Conservation (phyloP, 2,329 filamentous ascomycete species). For the Xylariaceae sp. region DNA sequence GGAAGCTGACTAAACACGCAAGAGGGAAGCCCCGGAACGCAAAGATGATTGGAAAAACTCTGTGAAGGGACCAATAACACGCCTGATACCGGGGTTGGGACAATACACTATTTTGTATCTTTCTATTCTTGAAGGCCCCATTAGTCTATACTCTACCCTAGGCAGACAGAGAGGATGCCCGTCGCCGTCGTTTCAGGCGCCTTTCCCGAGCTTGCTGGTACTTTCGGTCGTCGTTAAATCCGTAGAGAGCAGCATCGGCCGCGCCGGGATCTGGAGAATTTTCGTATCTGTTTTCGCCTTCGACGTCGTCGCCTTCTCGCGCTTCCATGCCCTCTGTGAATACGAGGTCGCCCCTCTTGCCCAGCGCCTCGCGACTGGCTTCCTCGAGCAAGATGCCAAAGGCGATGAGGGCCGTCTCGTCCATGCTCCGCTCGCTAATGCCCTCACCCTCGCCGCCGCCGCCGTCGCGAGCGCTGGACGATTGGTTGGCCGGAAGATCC, state of each 20-base stretch:
- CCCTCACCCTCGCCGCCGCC: conserved; percentile 1
- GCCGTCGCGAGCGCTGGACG: conserved; percentile 9
- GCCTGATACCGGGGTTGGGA: too few relatives aligned
- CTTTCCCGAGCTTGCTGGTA: conserved; percentile 16
- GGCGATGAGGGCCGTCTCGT: conserved; percentile 71
- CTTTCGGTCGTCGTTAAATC: conserved; percentile 21
- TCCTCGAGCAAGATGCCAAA: conserved; percentile 73
- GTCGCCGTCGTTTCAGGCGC: conserved; percentile 4
- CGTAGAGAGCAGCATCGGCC: conserved; percentile 17
- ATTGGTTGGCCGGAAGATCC: conserved; percentile 28
- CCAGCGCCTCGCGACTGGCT: conserved; percentile 54
- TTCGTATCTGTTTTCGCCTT: conserved; percentile 4
- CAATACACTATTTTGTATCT: too few relatives aligned
- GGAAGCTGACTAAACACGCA: too few relatives aligned
- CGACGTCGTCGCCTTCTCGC: conserved; percentile 1
- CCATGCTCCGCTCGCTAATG: conserved; percentile 59
- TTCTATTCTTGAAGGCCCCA: too few relatives aligned
- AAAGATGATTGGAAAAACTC: too few relatives aligned
- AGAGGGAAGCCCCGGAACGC: too few relatives aligned
- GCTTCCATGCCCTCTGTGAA: conserved; percentile 56
- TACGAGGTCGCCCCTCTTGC: conserved; percentile 61
- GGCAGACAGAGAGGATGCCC: too few relatives aligned
- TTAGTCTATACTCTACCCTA: too few relatives aligned
- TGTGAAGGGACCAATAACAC: too few relatives aligned
- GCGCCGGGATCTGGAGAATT: background rate